Evolutionary conservation across 495 filamentous ascomycete genomes (phyloP).

Genomic region (Aspergillus bertholletiae): DNA sequence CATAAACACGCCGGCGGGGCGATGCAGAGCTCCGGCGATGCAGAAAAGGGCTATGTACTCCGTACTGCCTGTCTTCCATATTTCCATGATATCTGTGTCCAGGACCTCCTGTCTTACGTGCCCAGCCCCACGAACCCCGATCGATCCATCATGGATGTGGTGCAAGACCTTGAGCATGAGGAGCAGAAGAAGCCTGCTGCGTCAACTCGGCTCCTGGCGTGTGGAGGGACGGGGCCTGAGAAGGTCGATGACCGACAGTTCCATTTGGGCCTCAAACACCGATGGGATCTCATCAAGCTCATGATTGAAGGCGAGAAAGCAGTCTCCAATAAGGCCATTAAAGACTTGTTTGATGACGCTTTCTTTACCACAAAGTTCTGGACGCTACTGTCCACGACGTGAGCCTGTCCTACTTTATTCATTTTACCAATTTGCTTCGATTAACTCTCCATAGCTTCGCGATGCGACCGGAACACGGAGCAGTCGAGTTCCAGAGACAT

Average conservation of each 20-base stretch:
- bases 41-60: conserved; percentile 25
- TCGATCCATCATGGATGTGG: conserved; percentile 10
- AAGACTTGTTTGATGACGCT: conserved; percentile 26
- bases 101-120: conserved; percentile 30
- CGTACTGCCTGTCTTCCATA: conserved; percentile 27
- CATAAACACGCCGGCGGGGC: conserved; percentile 23
- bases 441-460: conserved; percentile 15
- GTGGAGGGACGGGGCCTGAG: neutral
- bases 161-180: conserved; percentile 11
- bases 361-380: conserved; percentile 40
- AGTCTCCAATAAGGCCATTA: conserved; percentile 25
- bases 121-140: conserved; percentile 9
- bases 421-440: neutral
- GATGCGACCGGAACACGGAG: conserved; percentile 37
- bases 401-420: neutral
- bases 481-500: conserved; percentile 26
- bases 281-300: conserved; percentile 26
- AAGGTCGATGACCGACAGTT: neutral
- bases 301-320: conserved; percentile 22
- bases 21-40: conserved; percentile 25
- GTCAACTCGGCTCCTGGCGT: conserved; percentile 1
- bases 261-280: conserved; percentile 15
- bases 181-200: neutral
- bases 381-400: conserved; percentile 35
- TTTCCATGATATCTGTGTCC: conserved; percentile 33